phyloP scores from a whole-genome alignment of 495 filamentous ascomycete species.

The Opeltia flavorubescens region DNA sequence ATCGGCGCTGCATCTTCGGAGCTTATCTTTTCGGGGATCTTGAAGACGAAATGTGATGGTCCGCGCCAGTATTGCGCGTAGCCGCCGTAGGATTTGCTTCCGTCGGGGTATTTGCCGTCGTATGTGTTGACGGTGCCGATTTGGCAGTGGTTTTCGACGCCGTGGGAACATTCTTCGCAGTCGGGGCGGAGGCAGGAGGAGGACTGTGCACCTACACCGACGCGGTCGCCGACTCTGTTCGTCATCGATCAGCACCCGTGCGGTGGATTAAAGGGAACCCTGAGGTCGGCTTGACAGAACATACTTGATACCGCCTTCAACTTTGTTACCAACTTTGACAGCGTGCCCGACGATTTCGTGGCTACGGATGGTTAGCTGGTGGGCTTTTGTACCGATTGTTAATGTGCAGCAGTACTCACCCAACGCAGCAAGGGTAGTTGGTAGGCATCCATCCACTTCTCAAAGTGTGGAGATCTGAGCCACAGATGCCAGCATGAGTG shows the following conservation, averaged over 20 bases:
- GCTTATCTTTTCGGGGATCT: slow-evolving; percentile 52
- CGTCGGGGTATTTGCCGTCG: slow-evolving; percentile 45
- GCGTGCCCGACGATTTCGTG: slow-evolving; percentile 77
- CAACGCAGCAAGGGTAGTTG: slow-evolving; percentile 59
- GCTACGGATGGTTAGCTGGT: slow-evolving; percentile 15
- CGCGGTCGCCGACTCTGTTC: slow-evolving; percentile 52
- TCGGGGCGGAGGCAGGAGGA: slow-evolving; percentile 48
- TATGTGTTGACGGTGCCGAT: slow-evolving; percentile 51
- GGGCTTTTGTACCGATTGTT: neutral
- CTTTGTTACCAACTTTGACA: slow-evolving; percentile 52
- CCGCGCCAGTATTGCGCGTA: slow-evolving; percentile 62
- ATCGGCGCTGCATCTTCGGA: slow-evolving; percentile 61
- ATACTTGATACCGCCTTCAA: slow-evolving; percentile 41
- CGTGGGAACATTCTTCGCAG: slow-evolving; percentile 54
- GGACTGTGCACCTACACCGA: slow-evolving; percentile 75
- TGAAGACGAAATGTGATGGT: slow-evolving; percentile 61
- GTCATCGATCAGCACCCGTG: no score
- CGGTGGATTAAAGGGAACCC: neutral
- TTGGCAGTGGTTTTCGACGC: slow-evolving; percentile 53
- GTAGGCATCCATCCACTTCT: slow-evolving; percentile 59
- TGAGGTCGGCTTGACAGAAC: neutral
- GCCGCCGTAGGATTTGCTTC: slow-evolving; percentile 46
- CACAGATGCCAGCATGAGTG: slow-evolving; percentile 77
- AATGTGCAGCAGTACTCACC: neutral
- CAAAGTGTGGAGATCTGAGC: slow-evolving; percentile 62